Conservation (phyloP, 345 rosid genomes). For the Dovyalis caffra region DNA sequence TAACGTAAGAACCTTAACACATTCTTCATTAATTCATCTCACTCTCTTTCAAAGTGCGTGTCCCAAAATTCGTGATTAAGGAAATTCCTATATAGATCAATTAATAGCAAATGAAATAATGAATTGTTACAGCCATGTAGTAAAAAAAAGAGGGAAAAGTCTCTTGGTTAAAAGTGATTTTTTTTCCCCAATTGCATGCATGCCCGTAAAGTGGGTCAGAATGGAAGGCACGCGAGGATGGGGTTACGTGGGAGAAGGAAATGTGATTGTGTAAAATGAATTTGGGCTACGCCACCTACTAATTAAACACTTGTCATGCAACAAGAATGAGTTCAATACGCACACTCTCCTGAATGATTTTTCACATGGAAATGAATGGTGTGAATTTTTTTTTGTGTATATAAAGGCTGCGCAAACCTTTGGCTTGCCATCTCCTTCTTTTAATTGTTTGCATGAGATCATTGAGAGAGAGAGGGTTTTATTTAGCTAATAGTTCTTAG, state of each 20-base stretch:
- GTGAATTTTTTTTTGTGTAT: neutral
- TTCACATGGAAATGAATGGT: neutral
- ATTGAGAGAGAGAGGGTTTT: constrained; percentile 1
- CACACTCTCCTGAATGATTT: constrained; percentile 21
- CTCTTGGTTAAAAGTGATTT: neutral
- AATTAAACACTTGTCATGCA: constrained; percentile 74
- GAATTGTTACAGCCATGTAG: neutral
- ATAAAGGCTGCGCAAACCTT: neutral
- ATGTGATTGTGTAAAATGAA: constrained; percentile 29
- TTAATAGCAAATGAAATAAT: neutral
- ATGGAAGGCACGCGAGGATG: constrained; percentile 6
- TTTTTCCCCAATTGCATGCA: neutral
- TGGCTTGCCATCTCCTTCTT: neutral
- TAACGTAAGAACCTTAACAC: constrained; percentile 6
- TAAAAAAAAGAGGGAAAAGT: neutral
- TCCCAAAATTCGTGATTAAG: too few species aligned
- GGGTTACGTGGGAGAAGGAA: constrained; percentile 1
- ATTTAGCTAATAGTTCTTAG: neutral
- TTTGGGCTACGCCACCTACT: constrained; percentile 56
- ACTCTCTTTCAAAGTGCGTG: neutral
- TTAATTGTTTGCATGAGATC: constrained; percentile 10
- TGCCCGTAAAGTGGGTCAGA: neutral
- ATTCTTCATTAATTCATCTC: neutral
- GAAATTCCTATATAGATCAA: too few species aligned
- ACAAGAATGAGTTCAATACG: constrained; percentile 45